These are phyloP conservation scores for Glycyrrhiza uralensis DNA, from an alignment of 306 rosid genomes.

Conservation along the genomic window DNA sequence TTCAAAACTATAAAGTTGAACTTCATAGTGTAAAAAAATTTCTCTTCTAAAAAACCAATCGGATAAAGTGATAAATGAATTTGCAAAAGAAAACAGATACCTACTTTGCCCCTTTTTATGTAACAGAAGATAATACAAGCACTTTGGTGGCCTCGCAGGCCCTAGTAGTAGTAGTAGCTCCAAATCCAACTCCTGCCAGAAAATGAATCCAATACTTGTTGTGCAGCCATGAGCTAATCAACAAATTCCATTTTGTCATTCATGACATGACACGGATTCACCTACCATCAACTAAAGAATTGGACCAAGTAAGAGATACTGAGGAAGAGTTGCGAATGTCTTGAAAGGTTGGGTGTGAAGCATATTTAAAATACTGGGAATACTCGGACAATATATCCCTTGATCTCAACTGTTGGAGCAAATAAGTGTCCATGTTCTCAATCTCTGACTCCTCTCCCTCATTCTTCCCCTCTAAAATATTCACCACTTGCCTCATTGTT, in stretches of 20 bases:
- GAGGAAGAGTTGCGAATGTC: slow-evolving; percentile 50
- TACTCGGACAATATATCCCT: slow-evolving; percentile 41
- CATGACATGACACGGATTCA: slow-evolving; percentile 33
- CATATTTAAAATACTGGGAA: slow-evolving; percentile 31
- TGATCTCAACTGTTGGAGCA: slow-evolving; percentile 51
- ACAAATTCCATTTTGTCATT: neutral
- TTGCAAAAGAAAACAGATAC: neutral
- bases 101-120: neutral
- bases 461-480: slow-evolving; percentile 56
- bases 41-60: neutral
- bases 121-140: neutral
- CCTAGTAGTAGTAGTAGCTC: neutral
- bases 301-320: slow-evolving; percentile 55
- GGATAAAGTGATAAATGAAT: neutral
- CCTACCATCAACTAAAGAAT: slow-evolving; percentile 41
- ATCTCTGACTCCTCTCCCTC: slow-evolving; percentile 40
- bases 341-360: slow-evolving; percentile 67
- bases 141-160: neutral
- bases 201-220: slow-evolving; percentile 7
- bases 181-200: neutral
- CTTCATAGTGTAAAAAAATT: neutral
- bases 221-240: neutral
- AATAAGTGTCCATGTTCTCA: slow-evolving; percentile 48
- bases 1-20: neutral
- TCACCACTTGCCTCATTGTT: slow-evolving; percentile 72